Evolutionary conservation across 163 green algal genomes (phyloP), one percentile per base, ranked within the genome.

Genomic region (Scenedesmus sp.): DNA sequence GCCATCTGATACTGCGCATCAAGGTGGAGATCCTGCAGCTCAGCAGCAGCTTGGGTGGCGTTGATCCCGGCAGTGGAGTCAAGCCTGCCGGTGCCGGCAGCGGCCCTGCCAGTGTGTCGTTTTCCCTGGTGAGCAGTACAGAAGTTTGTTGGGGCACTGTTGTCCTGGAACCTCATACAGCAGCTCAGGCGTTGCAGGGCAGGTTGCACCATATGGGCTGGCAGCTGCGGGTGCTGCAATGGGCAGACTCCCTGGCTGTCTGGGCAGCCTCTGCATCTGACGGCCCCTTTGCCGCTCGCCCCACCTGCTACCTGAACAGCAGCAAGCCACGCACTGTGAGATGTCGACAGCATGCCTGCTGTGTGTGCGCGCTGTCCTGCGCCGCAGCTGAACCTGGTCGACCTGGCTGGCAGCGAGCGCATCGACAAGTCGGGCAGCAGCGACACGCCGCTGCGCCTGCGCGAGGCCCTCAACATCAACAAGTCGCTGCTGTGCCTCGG

Each of bases 1-100:
- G 86, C 44, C 92, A 94, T 53, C 98, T 97, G 53, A 94, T 99
- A 42, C 99, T 99, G 92, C 94, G 97, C 83, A 99, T 99, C 96
- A 96, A 98, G 44, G 85, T 97, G 26, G 93, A 97, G 76, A 81
- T 72, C 46, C 92, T 89, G 53, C 30, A 82, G 30, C 81, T 93
- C 18, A 87, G 53, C 46, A 87, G 87, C 87, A 82, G 51, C 53
- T 37, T 16, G 43, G 59, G 40, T 18, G 59, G 49, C 0, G 49
- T 89, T 7, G 88, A 93, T 15, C 94, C 1, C 93, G 97, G 43
- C 93, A 80, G 70, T 30, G 16, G 46, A 18, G 33, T 33, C 35
- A 85, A 85, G 79, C 76, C 76, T 83, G 68, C 44, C 30, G 37
- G 35, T 44, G 83, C 13, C 26, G 59, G 37, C 44, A 51, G 80